A percentile compares a stretch with the other conserved stretches of the same genome.
Evolutionary conservation across 1,284 basidiomycete genomes (phyloP).

Genomic region (Ceratobasidium sp.): DNA sequence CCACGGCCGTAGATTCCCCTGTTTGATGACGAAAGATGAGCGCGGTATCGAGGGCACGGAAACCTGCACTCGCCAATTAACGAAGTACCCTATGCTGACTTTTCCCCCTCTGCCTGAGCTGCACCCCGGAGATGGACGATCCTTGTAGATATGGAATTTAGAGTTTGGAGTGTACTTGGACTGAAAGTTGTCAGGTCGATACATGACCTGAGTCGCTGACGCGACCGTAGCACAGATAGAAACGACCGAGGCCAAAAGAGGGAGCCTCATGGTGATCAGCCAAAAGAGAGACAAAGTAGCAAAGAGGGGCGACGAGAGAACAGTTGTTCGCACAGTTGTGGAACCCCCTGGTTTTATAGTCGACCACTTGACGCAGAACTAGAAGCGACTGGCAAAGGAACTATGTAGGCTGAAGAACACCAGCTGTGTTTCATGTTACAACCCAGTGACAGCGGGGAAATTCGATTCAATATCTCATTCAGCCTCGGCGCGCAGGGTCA

Average conservation of each 20-base stretch:
- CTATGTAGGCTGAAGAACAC: not conserved
- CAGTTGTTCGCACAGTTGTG: not conserved
- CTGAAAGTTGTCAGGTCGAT: constrained; percentile 23
- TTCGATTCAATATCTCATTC: not conserved
- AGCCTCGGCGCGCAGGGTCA: not conserved
- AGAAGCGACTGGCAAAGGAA: not conserved
- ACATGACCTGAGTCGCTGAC: constrained; percentile 22
- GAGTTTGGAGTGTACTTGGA: constrained; percentile 11
- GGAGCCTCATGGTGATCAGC: constrained; percentile 10
- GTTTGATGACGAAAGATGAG: not conserved
- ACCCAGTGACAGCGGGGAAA: not conserved
- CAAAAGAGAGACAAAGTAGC: not conserved
- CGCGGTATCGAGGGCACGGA: not conserved
- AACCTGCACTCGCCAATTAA: constrained; percentile 12
- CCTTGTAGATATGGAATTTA: not conserved
- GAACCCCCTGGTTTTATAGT: not conserved
- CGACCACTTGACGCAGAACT: not conserved
- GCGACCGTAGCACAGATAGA: constrained; percentile 5
- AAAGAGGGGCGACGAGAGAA: not conserved
- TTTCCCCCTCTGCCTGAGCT: constrained; percentile 56
- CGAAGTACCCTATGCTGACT: constrained; percentile 69
- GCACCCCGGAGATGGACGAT: not conserved
- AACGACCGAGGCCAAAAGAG: constrained; percentile 18
- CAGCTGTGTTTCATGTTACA: not conserved
- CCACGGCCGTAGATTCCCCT: constrained; percentile 33